A percentile compares a stretch with the other conserved stretches of the same genome.
Conservation (phyloP, 345 rosid genomes). For the Dipteronia dyeriana region DNA sequence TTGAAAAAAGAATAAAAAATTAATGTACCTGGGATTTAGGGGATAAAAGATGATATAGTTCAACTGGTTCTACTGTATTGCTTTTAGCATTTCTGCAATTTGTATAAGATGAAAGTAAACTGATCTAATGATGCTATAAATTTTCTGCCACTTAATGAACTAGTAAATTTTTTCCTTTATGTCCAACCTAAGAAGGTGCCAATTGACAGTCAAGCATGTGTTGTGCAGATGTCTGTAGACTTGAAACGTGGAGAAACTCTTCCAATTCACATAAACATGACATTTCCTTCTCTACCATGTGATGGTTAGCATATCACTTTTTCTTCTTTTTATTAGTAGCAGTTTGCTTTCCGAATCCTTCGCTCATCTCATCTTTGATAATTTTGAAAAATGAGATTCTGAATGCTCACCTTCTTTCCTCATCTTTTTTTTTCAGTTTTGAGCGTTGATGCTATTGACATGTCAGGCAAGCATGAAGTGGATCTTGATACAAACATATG, state of each 20-base stretch:
- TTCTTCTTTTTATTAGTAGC: neutral
- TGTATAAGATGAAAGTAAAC: no score
- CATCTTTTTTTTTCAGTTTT: conserved; percentile 47
- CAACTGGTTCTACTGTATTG: neutral
- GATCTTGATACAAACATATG: conserved; percentile 97
- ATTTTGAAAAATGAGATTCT: neutral
- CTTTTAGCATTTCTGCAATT: neutral
- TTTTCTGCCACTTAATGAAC: neutral
- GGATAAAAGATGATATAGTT: neutral
- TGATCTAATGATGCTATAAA: neutral
- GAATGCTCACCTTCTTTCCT: conserved; percentile 12
- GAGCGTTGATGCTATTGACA: conserved; percentile 97
- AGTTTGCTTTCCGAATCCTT: conserved; percentile 2
- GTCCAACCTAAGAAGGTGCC: neutral
- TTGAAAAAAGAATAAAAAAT: neutral
- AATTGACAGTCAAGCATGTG: neutral
- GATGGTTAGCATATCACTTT: conserved; percentile 54
- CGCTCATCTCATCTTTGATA: neutral
- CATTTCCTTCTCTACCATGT: conserved; percentile 89
- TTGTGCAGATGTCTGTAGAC: conserved; percentile 92
- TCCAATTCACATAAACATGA: conserved; percentile 87
- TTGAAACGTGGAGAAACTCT: conserved; percentile 95
- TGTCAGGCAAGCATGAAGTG: conserved; percentile 99
- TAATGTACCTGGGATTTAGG: neutral
- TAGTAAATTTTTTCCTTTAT: neutral